A percentile compares a stretch with the other conserved stretches of the same genome.
These are phyloP conservation scores for Wickerhamia fluorescens DNA, from an alignment of 805 yeast species.

Conservation along the genomic window DNA sequence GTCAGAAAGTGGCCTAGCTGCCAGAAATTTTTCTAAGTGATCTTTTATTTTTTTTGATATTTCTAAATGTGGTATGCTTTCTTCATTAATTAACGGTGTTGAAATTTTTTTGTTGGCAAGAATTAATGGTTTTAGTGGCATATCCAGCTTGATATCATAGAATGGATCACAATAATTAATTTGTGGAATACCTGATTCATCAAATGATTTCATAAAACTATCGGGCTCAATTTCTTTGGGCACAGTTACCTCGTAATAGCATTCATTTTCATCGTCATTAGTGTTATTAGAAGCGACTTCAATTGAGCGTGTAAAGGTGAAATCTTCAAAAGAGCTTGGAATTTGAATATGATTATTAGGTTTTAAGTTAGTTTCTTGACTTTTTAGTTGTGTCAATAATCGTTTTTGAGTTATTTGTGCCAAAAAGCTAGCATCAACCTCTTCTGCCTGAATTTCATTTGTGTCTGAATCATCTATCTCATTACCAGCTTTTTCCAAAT, in stretches of 20 bases:
- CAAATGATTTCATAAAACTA: constrained; percentile 24
- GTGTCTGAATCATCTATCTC: constrained; percentile 3
- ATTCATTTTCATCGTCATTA: neutral
- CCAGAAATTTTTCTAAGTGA: neutral
- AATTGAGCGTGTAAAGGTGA: constrained; percentile 1
- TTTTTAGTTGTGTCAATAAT: constrained; percentile 1
- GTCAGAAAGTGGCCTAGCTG: neutral
- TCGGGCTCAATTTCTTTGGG: constrained; percentile 13
- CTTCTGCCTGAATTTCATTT: constrained; percentile 7
- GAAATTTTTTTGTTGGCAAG: constrained; percentile 63
- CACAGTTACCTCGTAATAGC: constrained; percentile 15
- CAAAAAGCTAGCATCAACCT: constrained; percentile 14
- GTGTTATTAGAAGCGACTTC: neutral
- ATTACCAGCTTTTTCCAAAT: constrained; percentile 1
- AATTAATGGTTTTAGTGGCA: constrained; percentile 47
- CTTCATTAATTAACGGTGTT: constrained; percentile 31
- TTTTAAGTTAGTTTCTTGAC: neutral
- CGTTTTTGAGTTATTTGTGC: constrained; percentile 14
- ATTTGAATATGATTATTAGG: constrained; percentile 6
- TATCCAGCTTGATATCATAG: constrained; percentile 48
- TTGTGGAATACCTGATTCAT: constrained; percentile 40
- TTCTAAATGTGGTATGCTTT: constrained; percentile 5
- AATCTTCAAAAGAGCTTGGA: constrained; percentile 10
- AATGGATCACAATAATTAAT: constrained; percentile 57
- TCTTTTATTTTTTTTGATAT: constrained; percentile 4